Evolutionary conservation across 305 asterid genomes (phyloP).

Genomic region (Fraxinus angustifolia): DNA sequence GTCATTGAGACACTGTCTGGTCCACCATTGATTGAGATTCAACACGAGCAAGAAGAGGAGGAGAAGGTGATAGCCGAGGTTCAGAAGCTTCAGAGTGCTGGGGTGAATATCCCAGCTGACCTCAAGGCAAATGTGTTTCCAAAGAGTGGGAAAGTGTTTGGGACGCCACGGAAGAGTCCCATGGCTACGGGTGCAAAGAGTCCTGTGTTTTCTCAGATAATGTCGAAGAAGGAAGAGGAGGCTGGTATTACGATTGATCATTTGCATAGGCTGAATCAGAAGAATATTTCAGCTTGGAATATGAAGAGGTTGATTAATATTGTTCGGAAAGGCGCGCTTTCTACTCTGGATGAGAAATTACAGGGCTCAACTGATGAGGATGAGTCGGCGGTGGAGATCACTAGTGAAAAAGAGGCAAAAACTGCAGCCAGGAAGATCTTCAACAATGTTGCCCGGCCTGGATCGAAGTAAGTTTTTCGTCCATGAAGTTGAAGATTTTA

Average conservation of each 20-base stretch:
- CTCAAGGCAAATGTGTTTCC: constrained; percentile 48
- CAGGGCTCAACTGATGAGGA: constrained; percentile 52
- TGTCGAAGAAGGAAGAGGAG: constrained; percentile 55
- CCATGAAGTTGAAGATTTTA: neutral
- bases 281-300: constrained; percentile 86
- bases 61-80: constrained; percentile 67
- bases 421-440: constrained; percentile 78
- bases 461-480: constrained; percentile 46
- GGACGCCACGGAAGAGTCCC: constrained; percentile 53
- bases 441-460: constrained; percentile 63
- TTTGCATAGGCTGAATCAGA: constrained; percentile 73
- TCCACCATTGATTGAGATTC: constrained; percentile 61
- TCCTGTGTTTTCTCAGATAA: constrained; percentile 38
- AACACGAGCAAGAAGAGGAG: constrained; percentile 64
- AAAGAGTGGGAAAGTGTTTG: constrained; percentile 46
- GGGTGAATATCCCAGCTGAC: constrained; percentile 64
- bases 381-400: constrained; percentile 59
- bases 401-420: constrained; percentile 68
- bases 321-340: constrained; percentile 56
- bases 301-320: constrained; percentile 82
- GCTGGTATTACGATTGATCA: constrained; percentile 63
- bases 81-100: constrained; percentile 66
- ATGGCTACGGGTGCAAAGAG: constrained; percentile 33
- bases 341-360: constrained; percentile 69
- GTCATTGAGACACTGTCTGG: constrained; percentile 74